Conservation (phyloP, 768 basidiomycete genomes). For the Hypholoma fasciculare region DNA sequence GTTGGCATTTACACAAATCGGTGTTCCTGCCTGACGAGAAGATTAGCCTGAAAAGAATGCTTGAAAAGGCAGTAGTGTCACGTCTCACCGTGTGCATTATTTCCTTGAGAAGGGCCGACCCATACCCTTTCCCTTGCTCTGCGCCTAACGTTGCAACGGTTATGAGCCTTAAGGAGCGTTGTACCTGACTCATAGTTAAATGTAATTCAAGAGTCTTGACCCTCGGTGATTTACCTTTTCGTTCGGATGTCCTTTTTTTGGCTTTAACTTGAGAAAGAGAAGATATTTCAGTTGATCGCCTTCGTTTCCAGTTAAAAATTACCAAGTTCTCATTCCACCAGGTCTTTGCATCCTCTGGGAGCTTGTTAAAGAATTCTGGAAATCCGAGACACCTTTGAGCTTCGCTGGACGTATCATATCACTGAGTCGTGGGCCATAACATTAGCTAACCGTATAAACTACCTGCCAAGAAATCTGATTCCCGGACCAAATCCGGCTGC, state of each 20-base stretch:
- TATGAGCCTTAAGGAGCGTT: background rate
- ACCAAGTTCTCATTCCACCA: conserved; percentile 4
- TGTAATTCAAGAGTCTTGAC: background rate
- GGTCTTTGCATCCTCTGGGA: background rate
- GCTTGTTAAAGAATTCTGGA: background rate
- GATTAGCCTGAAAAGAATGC: background rate
- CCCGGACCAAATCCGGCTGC: background rate
- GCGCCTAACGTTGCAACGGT: background rate
- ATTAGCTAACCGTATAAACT: background rate
- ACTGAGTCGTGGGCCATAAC: too few relatives aligned
- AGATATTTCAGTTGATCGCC: background rate
- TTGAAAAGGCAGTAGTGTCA: background rate
- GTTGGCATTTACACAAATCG: background rate
- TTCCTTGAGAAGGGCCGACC: background rate
- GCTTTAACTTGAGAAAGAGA: background rate
- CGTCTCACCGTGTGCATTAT: background rate
- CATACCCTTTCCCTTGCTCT: background rate
- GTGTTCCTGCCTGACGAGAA: background rate
- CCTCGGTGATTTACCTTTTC: background rate
- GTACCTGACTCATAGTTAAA: background rate
- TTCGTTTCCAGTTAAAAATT: background rate
- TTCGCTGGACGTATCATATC: background rate
- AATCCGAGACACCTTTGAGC: background rate
- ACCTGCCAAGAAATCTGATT: background rate
- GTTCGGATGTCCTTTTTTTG: background rate